Base-by-base conservation (phyloP, 139 green algal species). In the Chlorella sp. region DNA sequence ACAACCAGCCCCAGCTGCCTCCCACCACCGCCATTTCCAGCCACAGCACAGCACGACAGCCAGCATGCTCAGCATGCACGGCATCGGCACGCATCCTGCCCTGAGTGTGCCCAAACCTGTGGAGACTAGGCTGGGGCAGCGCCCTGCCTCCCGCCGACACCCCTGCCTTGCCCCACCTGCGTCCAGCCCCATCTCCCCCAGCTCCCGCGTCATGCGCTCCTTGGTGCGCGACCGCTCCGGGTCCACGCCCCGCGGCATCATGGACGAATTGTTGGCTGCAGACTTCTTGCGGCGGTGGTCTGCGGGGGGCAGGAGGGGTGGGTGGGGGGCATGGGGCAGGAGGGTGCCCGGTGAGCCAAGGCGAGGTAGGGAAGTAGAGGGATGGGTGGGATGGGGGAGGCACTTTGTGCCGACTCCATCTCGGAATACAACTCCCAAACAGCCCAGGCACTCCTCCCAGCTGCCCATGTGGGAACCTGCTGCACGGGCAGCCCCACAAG, bases 151-250 rank as follows among this genome's bases (percentile, higher is more conserved):
- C n/a, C n/a, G n/a, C n/a, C n/a, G n/a, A n/a, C n/a, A n/a, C n/a
- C n/a, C n/a, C n/a, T n/a, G n/a, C n/a, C n/a, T n/a, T n/a, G n/a
- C n/a, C 82, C 24, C 83, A 81, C 84, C 39, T 16, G 97, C 92
- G 93, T 99, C 97, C 42, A 99, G 94, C 64, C 98, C 98, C 91
- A 99, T 91, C 21, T 85, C 89, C 26, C 91, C 95, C 81, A 99
- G 94, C 26, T 89, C 86, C 75, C 81, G 86, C 73, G 81, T 42
- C 93, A 96, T 95, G 57, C 92, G 86, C 61, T 76, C 26, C 18
- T 90, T 92, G 78, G 89, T 94, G 83, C 91, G 88, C 53, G 93
- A 95, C 68, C 92, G 91, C 28, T 95, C 91, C 7, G 86, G 37
- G 81, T 96, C 96, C n/a, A 86, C 90, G 19, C 92, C 95, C 34